These are phyloP conservation scores for Clathrus columnatus DNA, from an alignment of 768 basidiomycete genomes.

Conservation along the genomic window DNA sequence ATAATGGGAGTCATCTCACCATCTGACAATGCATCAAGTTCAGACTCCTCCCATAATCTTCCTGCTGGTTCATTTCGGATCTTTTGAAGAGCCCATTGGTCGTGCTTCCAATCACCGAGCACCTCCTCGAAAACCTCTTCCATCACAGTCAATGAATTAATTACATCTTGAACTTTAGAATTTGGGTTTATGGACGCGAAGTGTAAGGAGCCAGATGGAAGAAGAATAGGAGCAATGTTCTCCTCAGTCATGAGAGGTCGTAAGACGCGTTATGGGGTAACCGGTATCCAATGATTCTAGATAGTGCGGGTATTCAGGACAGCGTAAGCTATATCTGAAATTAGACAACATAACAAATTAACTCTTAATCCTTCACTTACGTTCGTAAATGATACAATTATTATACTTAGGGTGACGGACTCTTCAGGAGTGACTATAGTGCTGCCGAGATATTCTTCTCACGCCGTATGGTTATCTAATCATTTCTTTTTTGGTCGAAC, in stretches of 20 bases:
- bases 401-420: too few relatives aligned
- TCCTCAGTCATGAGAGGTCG: constrained; percentile 18
- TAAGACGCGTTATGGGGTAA: neutral
- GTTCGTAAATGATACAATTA: too few relatives aligned
- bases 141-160: constrained; percentile 38
- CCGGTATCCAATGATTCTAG: too few relatives aligned
- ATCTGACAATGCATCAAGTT: constrained; percentile 54
- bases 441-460: too few relatives aligned
- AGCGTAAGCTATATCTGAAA: too few relatives aligned
- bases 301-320: too few relatives aligned
- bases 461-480: too few relatives aligned
- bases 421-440: too few relatives aligned
- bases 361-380: too few relatives aligned
- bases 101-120: constrained; percentile 46
- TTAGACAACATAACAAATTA: too few relatives aligned
- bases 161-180: constrained; percentile 52
- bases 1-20: constrained; percentile 30
- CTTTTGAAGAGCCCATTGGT: constrained; percentile 62
- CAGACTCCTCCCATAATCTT: constrained; percentile 62
- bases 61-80: constrained; percentile 52
- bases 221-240: constrained; percentile 49
- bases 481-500: too few relatives aligned
- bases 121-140: constrained; percentile 46
- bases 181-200: constrained; percentile 49
- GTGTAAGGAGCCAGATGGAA: constrained; percentile 50